Evolutionary conservation across 78 protist species (phyloP).

Genomic region (Acrasis kona): DNA sequence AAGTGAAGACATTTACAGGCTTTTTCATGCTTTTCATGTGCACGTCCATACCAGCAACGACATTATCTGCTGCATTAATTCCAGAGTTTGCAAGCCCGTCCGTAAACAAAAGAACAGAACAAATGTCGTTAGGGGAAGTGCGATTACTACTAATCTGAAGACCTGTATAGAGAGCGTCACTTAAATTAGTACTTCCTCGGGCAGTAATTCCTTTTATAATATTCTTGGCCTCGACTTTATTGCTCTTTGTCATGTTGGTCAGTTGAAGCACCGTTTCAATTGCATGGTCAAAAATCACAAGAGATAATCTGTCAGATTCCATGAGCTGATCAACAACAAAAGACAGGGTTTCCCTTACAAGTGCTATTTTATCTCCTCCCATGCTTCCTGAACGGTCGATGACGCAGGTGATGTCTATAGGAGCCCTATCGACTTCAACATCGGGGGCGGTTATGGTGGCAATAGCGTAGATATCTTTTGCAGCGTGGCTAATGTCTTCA

Average conservation of each 20-base stretch:
- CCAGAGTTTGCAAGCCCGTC: slow-evolving; percentile 54
- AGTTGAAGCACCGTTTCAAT: background rate
- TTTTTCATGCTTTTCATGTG: background rate
- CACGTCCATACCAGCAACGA: background rate
- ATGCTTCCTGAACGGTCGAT: slow-evolving; percentile 35
- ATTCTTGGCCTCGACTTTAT: background rate
- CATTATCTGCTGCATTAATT: background rate
- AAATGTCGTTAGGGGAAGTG: background rate
- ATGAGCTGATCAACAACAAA: slow-evolving; percentile 18
- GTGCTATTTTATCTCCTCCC: slow-evolving; percentile 30
- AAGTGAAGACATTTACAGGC: background rate
- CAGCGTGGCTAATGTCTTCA: too few species aligned
- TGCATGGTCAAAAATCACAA: slow-evolving; percentile 20
- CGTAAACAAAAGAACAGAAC: slow-evolving; percentile 30
- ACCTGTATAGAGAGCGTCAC: slow-evolving; percentile 35
- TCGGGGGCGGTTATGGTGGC: too few species aligned
- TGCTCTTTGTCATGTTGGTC: background rate
- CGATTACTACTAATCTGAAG: background rate
- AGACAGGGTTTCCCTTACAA: slow-evolving; percentile 16
- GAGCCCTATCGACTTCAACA: too few species aligned
- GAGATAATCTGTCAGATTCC: background rate
- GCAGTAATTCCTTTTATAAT: background rate
- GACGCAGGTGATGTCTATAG: slow-evolving; percentile 25
- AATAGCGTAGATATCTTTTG: too few species aligned
- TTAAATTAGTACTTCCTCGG: slow-evolving; percentile 30